Evolutionary conservation across 352 stramenopile genomes (phyloP), one percentile per base, ranked within the genome.

Genomic region (Nothophytophthora sp.): DNA sequence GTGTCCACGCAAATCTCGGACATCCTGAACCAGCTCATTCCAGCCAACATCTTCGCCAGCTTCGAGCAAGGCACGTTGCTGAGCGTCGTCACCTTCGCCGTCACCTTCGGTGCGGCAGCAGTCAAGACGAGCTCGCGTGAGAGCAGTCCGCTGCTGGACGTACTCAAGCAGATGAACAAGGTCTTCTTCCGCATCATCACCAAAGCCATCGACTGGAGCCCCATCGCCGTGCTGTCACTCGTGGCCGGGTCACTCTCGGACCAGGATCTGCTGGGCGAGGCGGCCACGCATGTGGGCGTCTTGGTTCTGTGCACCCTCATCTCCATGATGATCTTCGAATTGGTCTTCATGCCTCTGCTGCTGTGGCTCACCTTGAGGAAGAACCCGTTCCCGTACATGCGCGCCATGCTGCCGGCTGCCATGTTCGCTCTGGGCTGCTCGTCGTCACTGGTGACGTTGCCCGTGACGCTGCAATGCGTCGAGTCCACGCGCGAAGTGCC

Each of bases 111-210:
- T 28, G 76, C 73, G 1, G 79, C 77, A 4, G 67, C 74, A 13
- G 68, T 86, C 47, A 67, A 68, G 13, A 64, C 70, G 4, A 79
- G 61, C 23, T 66, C 67, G 6, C 67, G 72, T n/a, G 73, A 89
- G 37, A 73, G 55, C 42, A 89, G 71, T 27, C 73, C 75, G 24
- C 42, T 89, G 28, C 58, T 87, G 11, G 68, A 79, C 24, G 53
- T 82, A 6, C 60, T 90, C 18, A 73, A 82, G 38, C 79, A 90
- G 41, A 72, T 88, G 60, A 88, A 84, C 64, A 71, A 78, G 27
- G 80, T 89, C 13, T 88, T 92, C 38, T 84, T 86, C 44, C 62
- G 69, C 15, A 52, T 89, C 22, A 88, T 92, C 49, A 44, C 60
- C 36, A 83, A 79, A 34, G 60, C 83, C 19, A 81, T 90, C 40